Base-by-base conservation (phyloP, 179 eudicot species). In the Spergularia azorica region DNA sequence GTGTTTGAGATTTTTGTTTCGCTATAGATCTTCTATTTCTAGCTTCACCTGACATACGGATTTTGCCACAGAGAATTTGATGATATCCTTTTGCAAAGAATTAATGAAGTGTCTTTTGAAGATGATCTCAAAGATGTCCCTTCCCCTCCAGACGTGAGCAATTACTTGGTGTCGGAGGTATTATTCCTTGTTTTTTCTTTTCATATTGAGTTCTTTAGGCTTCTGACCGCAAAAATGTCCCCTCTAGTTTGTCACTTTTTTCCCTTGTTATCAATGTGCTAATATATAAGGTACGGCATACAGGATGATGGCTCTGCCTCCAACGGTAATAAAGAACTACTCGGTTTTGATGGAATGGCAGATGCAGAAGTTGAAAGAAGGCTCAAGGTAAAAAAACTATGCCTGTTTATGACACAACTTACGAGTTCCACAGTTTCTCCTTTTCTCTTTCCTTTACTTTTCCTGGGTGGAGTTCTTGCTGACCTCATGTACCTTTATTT, bases 81-180 rank as follows among this genome's bases (percentile, higher is more conserved):
- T 76, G 97, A 96, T 36, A 87, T 89, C 62, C 86, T 92, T 59
- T 77, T 96, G 77, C 98, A 84, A 79, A 87, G 85, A 72, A 85
- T 96, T 51, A 77, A 89, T 72, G 96, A 85, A 83, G 91, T 94
- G 79, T 78, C 79, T 72, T 92, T 88, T 80, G 99, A 96, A 84
- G 96, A 92, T 77, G 91, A 90, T 85, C 78, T 85, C 6, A 88
- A 81, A 71, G 89, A 87, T 79, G 81, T 92, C 72, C 91, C 93
- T 55, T 81, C 84, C 71, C 89, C 97, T 51, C 99, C 99, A 56
- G 99, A 96, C 59, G 99, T 96, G 88, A 94, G 98, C 97, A 91
- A 88, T 76, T 96, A 88, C 82, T 79, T 94, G 88, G 86, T 86
- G 62, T 86, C 98, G 39, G 99, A 94, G 97, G 99, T 96, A 77